Evolutionary conservation across 2,329 filamentous ascomycete genomes (phyloP).

Genomic region (Xylaria sp.): DNA sequence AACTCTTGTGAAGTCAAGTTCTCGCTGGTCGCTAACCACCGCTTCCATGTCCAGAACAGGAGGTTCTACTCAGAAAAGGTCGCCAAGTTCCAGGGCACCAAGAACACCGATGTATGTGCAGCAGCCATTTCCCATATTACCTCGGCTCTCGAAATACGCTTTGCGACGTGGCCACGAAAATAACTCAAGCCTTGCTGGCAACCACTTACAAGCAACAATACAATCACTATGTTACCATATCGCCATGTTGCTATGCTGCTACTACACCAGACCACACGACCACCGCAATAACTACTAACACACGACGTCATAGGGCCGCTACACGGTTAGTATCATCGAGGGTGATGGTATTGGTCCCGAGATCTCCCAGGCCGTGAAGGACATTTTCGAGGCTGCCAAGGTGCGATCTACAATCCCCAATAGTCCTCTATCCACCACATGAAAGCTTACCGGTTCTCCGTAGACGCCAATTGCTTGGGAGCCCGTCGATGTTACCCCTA

Average conservation of each 20-base stretch:
- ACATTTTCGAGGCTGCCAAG: constrained; percentile 96
- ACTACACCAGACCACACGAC: constrained; percentile 26
- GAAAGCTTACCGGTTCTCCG: constrained; percentile 20
- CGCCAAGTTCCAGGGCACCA: constrained; percentile 92
- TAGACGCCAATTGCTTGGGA: constrained; percentile 96
- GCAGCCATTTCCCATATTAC: not conserved
- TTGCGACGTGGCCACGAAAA: constrained; percentile 49
- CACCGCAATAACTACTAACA: constrained; percentile 38
- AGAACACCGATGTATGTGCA: constrained; percentile 82
- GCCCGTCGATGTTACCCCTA: constrained; percentile 93
- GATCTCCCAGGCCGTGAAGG: constrained; percentile 97
- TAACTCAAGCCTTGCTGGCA: constrained; percentile 53
- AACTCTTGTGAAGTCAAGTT: constrained; percentile 11
- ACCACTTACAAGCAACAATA: constrained; percentile 33
- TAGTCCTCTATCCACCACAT: not conserved
- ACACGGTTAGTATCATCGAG: constrained; percentile 96
- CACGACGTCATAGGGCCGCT: constrained; percentile 77
- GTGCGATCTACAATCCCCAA: constrained; percentile 62
- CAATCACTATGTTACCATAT: not conserved
- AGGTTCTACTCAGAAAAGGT: constrained; percentile 76
- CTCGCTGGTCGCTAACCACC: constrained; percentile 45
- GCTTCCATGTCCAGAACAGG: constrained; percentile 55
- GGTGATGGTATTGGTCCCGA: constrained; percentile 99
- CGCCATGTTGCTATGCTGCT: constrained; percentile 27
- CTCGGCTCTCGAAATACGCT: constrained; percentile 33